Base-by-base conservation (phyloP, 164 flowering plant genomes). In the Annona cherimola region DNA sequence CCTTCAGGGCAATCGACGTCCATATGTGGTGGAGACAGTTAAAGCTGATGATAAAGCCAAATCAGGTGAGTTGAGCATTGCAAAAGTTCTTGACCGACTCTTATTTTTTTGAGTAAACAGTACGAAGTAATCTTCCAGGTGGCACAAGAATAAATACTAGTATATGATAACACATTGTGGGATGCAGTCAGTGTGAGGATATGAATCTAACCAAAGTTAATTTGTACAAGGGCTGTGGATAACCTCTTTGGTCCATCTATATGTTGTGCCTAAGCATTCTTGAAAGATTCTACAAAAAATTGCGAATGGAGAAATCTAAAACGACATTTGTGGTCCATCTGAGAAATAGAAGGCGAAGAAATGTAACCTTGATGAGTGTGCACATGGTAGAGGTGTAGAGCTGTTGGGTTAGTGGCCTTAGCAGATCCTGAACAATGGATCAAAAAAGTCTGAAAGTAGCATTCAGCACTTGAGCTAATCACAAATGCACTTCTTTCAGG, bases 41-140 rank as follows among this genome's bases (percentile, higher is more conserved):
- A 93, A 89, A 78, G 97, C 99, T 46, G 99, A 95, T 78, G 99
- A 95, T 78, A 64, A 80, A 77, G 98, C 99, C 14, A 95, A 95
- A 82, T 77, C 88, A 59, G 98, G 99, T 95, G 83, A 65, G 78
- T n/a, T 40, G 45, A 42, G 4, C 4, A 16, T 9, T 18, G n/a
- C 18, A 63, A 26, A 26, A 26, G 1, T 26, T 41, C 40, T 63
- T 39, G 14, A 39, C 18, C 18, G 14, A 41, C 41, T 40, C 4
- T 41, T 16, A 41, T 12, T 40, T 40, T 64, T 41, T 12, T 64
- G 14, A 40, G 67, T 44, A 14, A 4, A n/a, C n/a, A 50, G 57
- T 50, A 50, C 14, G 14, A 50, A 50, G 57, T 16, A 50, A 50
- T 11, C 57, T 8, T 50, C 11, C 2, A 5, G 57, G n/a, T 64